phyloP scores from a whole-genome alignment of 805 yeast genomes.

The Metschnikowia arizonensis region DNA sequence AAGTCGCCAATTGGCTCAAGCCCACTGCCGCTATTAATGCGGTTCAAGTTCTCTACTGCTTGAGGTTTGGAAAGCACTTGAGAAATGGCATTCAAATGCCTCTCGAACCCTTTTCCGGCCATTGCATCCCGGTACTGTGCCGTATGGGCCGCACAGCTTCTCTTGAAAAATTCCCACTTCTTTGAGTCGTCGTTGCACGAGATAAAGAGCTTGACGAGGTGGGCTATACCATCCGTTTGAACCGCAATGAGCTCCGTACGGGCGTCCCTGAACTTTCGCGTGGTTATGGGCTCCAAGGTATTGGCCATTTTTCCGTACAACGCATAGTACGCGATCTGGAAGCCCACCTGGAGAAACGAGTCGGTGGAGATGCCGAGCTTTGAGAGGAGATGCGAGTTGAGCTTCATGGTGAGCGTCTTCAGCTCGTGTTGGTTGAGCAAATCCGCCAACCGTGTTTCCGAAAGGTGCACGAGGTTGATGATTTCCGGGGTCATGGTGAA shows the following conservation, averaged over 20 bases:
- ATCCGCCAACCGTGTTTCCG: slow-evolving; percentile 57
- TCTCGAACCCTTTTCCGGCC: slow-evolving; percentile 65
- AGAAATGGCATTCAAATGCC: slow-evolving; percentile 63
- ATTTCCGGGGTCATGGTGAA: slow-evolving; percentile 46
- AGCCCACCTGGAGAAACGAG: slow-evolving; percentile 48
- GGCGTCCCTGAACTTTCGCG: slow-evolving; percentile 62
- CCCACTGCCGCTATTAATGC: slow-evolving; percentile 31
- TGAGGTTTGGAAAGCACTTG: slow-evolving; percentile 49
- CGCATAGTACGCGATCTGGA: slow-evolving; percentile 53
- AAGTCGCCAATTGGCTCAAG: slow-evolving; percentile 15
- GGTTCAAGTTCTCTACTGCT: slow-evolving; percentile 34
- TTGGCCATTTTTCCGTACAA: slow-evolving; percentile 48
- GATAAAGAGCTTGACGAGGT: slow-evolving; percentile 59
- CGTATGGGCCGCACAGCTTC: slow-evolving; percentile 51
- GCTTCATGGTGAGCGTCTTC: slow-evolving; percentile 37
- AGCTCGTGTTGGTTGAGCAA: slow-evolving; percentile 56
- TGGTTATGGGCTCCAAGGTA: slow-evolving; percentile 58
- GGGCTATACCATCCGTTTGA: slow-evolving; percentile 50
- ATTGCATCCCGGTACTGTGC: slow-evolving; percentile 48
- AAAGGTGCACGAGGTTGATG: slow-evolving; percentile 46
- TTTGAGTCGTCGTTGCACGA: slow-evolving; percentile 45
- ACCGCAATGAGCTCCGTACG: slow-evolving; percentile 67
- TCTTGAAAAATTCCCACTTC: slow-evolving; percentile 49
- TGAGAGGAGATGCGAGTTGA: slow-evolving; percentile 33
- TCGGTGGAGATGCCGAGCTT: slow-evolving; percentile 45